These are phyloP conservation scores for Peronospora destructor DNA, from an alignment of 352 stramenopile genomes.

Conservation along the genomic window DNA sequence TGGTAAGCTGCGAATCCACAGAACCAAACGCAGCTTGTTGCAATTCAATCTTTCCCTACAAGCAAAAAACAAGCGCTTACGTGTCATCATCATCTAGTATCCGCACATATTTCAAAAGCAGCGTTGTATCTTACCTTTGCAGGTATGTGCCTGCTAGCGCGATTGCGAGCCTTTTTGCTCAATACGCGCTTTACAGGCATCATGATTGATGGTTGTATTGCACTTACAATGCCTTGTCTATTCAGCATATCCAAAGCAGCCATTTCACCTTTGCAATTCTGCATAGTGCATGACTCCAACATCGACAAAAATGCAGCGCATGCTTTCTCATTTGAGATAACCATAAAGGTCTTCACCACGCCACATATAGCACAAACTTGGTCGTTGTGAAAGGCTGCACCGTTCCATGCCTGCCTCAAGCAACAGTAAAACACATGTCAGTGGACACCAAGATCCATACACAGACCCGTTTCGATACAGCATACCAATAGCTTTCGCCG, in stretches of 20 bases:
- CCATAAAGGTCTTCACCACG: conserved; percentile 33
- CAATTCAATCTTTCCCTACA: conserved; percentile 17
- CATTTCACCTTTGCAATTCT: conserved; percentile 37
- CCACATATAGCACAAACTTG: conserved; percentile 42
- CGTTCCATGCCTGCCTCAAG: conserved; percentile 53
- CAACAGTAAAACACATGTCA: conserved; percentile 12
- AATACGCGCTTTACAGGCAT: conserved; percentile 24
- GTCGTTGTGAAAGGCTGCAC: conserved; percentile 37
- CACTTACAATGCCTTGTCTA: conserved; percentile 32
- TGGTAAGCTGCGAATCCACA: conserved; percentile 20
- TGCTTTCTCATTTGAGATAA: conserved; percentile 22
- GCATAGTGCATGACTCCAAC: conserved; percentile 25
- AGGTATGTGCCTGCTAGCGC: conserved; percentile 19
- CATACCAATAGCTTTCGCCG: conserved; percentile 69
- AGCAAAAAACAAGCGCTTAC: conserved; percentile 8
- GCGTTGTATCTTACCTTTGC: conserved; percentile 16
- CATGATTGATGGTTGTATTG: conserved; percentile 20
- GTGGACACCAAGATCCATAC: background rate
- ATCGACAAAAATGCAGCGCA: conserved; percentile 30
- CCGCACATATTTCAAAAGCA: background rate
- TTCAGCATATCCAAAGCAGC: conserved; percentile 31
- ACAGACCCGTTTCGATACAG: background rate
- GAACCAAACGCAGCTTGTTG: conserved; percentile 2
- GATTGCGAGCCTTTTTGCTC: conserved; percentile 17
- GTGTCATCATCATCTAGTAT: conserved; percentile 5